Percentiles rank a stretch among this genome's conserved stretches.
phyloP scores from a whole-genome alignment of 108 stramenopile genomes.

The Cyclotella choctawhatcheeana region DNA sequence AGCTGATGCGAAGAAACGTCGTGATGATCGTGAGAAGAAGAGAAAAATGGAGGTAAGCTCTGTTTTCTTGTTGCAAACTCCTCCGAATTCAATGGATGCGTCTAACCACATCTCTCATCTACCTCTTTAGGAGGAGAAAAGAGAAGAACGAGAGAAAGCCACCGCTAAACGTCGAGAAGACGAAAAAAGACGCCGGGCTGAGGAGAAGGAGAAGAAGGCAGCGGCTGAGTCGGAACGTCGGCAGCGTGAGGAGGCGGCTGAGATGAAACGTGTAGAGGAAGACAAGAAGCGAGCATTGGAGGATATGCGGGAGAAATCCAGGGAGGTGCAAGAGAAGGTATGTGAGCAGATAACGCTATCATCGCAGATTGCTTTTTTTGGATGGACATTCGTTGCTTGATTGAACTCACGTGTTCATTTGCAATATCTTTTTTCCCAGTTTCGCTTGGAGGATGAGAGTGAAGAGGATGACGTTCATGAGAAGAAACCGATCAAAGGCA shows the following conservation, averaged over 20 bases:
- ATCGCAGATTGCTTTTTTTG: no score
- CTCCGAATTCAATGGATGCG: not conserved
- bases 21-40: conserved; percentile 17
- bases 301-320: conserved; percentile 20
- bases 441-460: conserved; percentile 3
- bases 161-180: conserved; percentile 3
- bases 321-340: conserved; percentile 34
- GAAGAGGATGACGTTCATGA: not conserved
- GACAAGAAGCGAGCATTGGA: conserved; percentile 32
- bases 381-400: no score
- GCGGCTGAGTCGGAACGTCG: conserved; percentile 10
- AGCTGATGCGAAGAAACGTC: conserved; percentile 4
- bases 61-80: not conserved
- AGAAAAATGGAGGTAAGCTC: conserved; percentile 11
- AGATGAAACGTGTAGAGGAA: conserved; percentile 6
- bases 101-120: not conserved
- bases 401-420: not conserved
- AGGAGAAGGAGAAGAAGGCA: not conserved
- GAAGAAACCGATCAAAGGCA: not conserved
- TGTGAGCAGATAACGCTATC: no score
- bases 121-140: conserved; percentile 9
- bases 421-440: not conserved
- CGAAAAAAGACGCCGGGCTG: not conserved
- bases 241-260: conserved; percentile 2
- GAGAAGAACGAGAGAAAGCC: conserved; percentile 16